Conservation (phyloP, 441 rosid species). For the Lepidium campestre region DNA sequence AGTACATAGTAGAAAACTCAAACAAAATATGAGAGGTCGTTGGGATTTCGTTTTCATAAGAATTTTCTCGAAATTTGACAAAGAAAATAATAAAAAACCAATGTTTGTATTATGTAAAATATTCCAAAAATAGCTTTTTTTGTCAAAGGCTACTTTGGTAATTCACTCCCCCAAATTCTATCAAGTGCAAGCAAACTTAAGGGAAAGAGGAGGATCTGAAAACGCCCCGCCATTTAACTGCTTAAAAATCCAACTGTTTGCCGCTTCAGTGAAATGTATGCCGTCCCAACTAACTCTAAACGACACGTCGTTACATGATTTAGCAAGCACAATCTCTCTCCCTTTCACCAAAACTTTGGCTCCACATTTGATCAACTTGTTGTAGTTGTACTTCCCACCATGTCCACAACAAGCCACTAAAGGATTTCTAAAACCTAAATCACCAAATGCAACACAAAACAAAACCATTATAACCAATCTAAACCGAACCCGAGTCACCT, state of each 20-base stretch:
- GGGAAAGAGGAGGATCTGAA: conserved; percentile 35
- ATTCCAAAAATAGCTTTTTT: background rate
- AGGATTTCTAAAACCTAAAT: conserved; percentile 32
- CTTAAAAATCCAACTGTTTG: conserved; percentile 47
- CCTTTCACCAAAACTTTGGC: conserved; percentile 35
- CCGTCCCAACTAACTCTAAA: conserved; percentile 57
- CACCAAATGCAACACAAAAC: background rate
- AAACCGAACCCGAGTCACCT: background rate
- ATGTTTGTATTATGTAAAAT: no score
- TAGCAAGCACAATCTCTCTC: conserved; percentile 40
- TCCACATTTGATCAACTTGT: conserved; percentile 41
- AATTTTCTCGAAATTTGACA: background rate
- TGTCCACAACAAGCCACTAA: conserved; percentile 76
- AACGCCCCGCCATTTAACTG: conserved; percentile 36
- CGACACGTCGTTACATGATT: conserved; percentile 43
- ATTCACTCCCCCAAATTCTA: background rate
- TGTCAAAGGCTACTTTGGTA: background rate
- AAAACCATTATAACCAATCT: background rate
- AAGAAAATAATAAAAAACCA: background rate
- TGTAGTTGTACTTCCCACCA: conserved; percentile 62
- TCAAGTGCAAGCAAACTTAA: conserved; percentile 28
- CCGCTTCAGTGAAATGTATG: conserved; percentile 55
- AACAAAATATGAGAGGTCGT: background rate
- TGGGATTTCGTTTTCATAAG: conserved; percentile 15
- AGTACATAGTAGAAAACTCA: background rate